phyloP scores from a whole-genome alignment of 2,329 filamentous ascomycete genomes.

The Arthrobotrys pseudoclavata region DNA sequence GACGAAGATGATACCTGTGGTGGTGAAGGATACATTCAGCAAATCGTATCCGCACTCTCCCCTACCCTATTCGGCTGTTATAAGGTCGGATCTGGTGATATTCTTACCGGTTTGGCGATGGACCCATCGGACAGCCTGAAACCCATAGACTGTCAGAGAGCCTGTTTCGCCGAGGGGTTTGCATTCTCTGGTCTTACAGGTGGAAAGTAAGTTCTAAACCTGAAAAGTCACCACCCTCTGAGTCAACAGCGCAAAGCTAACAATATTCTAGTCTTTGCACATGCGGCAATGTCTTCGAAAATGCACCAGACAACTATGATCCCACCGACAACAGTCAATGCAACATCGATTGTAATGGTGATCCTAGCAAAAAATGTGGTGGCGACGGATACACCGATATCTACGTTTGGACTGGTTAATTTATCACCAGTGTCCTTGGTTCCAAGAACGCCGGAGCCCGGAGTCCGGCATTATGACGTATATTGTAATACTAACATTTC shows the following conservation, averaged over 20 bases:
- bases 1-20: neutral
- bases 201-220: neutral
- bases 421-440: neutral
- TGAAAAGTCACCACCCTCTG: too few species aligned
- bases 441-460: neutral
- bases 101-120: neutral
- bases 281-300: neutral
- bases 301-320: neutral
- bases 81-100: neutral
- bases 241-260: neutral
- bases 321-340: neutral
- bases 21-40: neutral
- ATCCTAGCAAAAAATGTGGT: neutral
- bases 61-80: conserved; percentile 4
- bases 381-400: neutral
- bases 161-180: neutral
- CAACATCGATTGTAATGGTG: neutral
- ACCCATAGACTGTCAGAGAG: neutral
- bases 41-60: neutral
- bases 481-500: conserved; percentile 12
- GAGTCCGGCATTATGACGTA: neutral
- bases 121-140: neutral
- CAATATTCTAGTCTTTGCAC: neutral
- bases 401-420: conserved; percentile 8
- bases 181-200: neutral